Percentiles rank a stretch among this genome's conserved stretches.
phyloP scores from a whole-genome alignment of 208 protist genomes.

The Trichomonas vaginalis region DNA sequence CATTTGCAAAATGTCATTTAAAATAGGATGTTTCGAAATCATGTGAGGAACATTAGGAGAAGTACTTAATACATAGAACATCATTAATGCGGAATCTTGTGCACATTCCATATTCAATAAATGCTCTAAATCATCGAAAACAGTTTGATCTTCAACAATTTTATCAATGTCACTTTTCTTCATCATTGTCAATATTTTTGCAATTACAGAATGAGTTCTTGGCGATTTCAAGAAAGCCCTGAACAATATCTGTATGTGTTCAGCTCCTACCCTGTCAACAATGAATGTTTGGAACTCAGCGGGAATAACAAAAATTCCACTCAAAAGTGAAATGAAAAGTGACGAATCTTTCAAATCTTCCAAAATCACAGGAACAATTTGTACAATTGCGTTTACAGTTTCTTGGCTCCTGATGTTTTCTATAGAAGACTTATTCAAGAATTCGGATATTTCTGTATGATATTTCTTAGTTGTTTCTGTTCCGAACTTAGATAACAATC shows the following conservation, averaged over 20 bases:
- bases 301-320: neutral
- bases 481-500: neutral
- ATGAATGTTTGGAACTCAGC: neutral
- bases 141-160: neutral
- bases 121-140: neutral
- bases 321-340: neutral
- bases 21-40: neutral
- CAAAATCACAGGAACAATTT: neutral
- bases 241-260: neutral
- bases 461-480: neutral
- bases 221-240: neutral
- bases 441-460: neutral
- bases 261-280: neutral
- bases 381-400: neutral
- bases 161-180: neutral
- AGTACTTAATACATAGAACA: neutral
- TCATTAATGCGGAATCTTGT: neutral
- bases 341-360: neutral
- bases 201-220: neutral
- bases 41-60: neutral
- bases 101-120: neutral
- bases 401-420: neutral
- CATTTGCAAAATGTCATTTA: neutral
- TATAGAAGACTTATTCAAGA: neutral
- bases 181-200: neutral